Percentiles rank a stretch among this genome's conserved stretches.
Evolutionary conservation across 1,284 basidiomycete genomes (phyloP).

Genomic region (Marasmius sp.): DNA sequence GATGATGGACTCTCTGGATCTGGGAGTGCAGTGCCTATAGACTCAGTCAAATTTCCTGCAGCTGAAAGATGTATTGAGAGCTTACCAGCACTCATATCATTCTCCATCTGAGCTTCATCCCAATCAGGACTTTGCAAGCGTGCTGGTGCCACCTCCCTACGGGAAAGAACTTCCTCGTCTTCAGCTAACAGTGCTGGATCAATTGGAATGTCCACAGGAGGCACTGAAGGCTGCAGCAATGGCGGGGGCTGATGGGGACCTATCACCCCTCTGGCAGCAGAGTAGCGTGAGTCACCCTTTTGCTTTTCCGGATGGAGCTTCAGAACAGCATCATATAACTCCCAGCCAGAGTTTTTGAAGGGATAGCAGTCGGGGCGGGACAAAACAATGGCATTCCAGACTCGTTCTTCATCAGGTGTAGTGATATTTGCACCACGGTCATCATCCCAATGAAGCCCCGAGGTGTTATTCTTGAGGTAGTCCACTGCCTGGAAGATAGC

Average conservation of each 20-base stretch:
- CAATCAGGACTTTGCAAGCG: no score
- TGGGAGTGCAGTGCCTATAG: no score
- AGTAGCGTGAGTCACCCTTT: conserved; percentile 1
- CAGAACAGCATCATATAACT: background rate
- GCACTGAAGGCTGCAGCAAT: no score
- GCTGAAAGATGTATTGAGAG: no score
- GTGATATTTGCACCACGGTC: conserved; percentile 1
- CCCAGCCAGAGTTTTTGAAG: conserved; percentile 4
- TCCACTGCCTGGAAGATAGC: background rate
- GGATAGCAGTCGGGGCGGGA: background rate
- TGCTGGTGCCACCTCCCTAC: no score
- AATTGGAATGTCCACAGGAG: no score
- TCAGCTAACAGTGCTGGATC: no score
- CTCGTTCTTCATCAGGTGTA: background rate
- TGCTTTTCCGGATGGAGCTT: conserved; percentile 2
- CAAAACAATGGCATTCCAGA: background rate
- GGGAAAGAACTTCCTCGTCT: no score
- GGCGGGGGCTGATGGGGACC: background rate
- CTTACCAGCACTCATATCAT: no score
- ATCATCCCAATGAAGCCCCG: conserved; percentile 4
- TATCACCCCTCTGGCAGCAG: background rate
- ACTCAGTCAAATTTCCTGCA: no score
- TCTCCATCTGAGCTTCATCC: no score
- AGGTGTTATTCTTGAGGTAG: background rate
- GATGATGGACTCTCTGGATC: no score